Conservation (phyloP, 768 basidiomycete genomes). For the Auricularia heimuer region DNA sequence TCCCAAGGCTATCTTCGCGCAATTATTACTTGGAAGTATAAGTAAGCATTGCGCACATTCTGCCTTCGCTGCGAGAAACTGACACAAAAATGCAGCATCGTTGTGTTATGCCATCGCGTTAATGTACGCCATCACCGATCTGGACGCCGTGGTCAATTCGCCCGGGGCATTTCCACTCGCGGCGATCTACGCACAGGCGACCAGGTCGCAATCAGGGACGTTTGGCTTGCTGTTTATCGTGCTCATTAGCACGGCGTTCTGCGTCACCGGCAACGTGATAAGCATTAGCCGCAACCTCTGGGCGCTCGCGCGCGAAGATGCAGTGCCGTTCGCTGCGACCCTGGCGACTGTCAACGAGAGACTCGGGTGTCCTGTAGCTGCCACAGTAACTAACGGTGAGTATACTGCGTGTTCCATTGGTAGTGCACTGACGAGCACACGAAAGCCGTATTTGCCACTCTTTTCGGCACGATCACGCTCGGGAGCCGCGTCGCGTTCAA, state of each 20-base stretch:
- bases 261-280: background rate
- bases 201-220: background rate
- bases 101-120: background rate
- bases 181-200: background rate
- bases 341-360: background rate
- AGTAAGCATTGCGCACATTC: background rate
- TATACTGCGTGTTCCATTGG: no score
- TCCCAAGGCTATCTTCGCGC: background rate
- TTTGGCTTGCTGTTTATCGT: background rate
- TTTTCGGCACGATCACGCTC: background rate
- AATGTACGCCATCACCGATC: conserved; percentile 1
- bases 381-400: background rate
- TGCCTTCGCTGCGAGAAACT: background rate
- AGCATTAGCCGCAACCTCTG: background rate
- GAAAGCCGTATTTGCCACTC: background rate
- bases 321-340: background rate
- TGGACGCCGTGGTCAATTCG: background rate
- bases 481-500: background rate
- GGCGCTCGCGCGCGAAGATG: background rate
- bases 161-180: background rate
- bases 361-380: background rate
- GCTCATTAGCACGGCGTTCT: background rate
- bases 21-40: background rate
- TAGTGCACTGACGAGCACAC: background rate
- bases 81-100: background rate